Evolutionary conservation across 208 protist genomes (phyloP), one percentile per base, ranked within the genome.

Genomic region (Acanthamoeba lenticulata): DNA sequence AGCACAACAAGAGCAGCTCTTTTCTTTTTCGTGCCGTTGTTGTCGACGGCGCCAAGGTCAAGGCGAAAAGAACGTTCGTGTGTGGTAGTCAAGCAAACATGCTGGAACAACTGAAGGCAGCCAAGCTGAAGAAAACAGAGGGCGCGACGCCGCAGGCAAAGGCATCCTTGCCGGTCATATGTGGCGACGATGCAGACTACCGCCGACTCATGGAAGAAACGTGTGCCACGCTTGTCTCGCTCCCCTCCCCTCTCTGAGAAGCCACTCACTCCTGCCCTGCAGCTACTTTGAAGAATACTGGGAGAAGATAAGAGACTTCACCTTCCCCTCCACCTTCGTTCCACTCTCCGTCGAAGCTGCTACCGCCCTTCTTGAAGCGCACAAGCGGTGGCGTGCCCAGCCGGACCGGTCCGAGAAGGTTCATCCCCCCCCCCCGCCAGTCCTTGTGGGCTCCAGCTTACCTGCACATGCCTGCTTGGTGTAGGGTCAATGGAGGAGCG

Each of bases 231-330:
- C 52, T 60, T 24, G 52, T 60, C n/a, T n/a, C n/a, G n/a, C n/a
- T 38, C 67, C 38, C 67, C 19, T 77, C 17, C 19, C 38, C 9
- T 77, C 38, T 77, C 19, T 86, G n/a, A n/a, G n/a, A n/a, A n/a
- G n/a, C n/a, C n/a, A n/a, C 45, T 77, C 19, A 6, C 19, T 77
- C 38, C n/a, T 77, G n/a, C 15, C 57, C n/a, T 67, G n/a, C 32
- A 90, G 81, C 29, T 94, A 93, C 89, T 85, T 94, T 92, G 93
- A 94, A 38, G 93, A 94, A 65, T 94, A 94, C 45, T 90, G 72
- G 77, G 74, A 90, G 27, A 77, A 65, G 49, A 88, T 94, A 45
- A 15, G 88, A 15, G 47, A 65, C 36, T 92, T 90, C 65, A 92
- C 93, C 5, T 91, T 94, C n/a, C 34, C 67, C 38, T 91, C 93